Base-by-base conservation (phyloP, 177 flowering plant species). In the Telopea speciosissima region DNA sequence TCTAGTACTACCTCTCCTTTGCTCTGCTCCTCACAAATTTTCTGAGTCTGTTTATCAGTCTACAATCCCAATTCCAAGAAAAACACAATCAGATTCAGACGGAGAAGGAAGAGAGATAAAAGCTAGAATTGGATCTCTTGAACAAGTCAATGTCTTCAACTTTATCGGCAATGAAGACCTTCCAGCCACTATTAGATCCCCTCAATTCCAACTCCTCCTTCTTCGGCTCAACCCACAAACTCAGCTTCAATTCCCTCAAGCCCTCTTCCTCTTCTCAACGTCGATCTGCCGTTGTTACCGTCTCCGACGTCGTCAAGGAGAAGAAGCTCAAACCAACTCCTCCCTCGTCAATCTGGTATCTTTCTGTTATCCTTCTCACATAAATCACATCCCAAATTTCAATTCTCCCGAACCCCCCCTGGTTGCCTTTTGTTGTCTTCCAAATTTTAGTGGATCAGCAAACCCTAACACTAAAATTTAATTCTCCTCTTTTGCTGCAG, bases 261-360 rank as follows among this genome's bases (percentile, higher is more conserved):
- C 44, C 8, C 3, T 21, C 69, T 68, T 16, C 72, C 6, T n/a
- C 21, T 58, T 69, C 72, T 63, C 31, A 9, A 67, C 78, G 82
- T 52, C 77, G 77, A 73, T 77, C 81, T 52, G 60, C 84, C 64
- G 72, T 86, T 24, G 84, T 78, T 14, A 87, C 88, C 58, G 87
- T 81, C 24, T 84, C 90, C 26, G 91, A 90, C 23, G 90, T 81
- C 61, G 84, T 89, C 72, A 86, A 90, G 87, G 87, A 84, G 62
- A 87, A 81, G 82, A 91, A 88, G 82, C 54, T 58, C 78, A 83
- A 82, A 45, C 85, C 44, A 24, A 24, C 42, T 8, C 84, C 19
- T 61, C 86, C 0, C 17, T 36, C 45, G 66, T 89, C 63, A 80
- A 85, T 81, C 78, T 87, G 87, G 97, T 89, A 82, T 56, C 16